Percentiles rank a stretch among this genome's conserved stretches.
Evolutionary conservation across 163 green algal species (phyloP).

Genomic region (Trebouxia gelatinosa): DNA sequence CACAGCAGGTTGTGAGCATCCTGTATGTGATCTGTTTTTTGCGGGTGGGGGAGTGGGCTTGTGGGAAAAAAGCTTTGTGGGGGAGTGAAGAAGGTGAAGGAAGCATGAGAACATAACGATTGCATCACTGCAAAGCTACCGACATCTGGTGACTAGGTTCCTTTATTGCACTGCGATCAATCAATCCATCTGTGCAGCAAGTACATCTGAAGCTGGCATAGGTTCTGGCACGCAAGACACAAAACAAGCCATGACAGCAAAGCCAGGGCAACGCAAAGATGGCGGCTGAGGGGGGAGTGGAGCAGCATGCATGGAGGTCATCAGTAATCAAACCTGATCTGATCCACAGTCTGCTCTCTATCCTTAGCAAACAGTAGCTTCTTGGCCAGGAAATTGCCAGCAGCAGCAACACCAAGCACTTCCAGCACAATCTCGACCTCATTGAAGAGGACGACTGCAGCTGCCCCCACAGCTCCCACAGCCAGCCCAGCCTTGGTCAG

Average conservation of each 20-base stretch:
- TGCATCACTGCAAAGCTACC: no score
- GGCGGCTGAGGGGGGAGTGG: background rate
- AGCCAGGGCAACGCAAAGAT: no score
- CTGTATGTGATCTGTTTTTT: background rate
- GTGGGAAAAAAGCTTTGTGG: background rate
- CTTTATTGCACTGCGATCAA: background rate
- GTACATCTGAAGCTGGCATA: no score
- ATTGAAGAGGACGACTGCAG: constrained; percentile 49
- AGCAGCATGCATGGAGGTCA: no score
- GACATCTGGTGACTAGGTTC: background rate
- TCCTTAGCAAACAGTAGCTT: constrained; percentile 51
- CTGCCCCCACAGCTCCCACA: constrained; percentile 35
- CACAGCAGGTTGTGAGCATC: background rate
- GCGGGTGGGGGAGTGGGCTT: background rate
- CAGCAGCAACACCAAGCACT: constrained; percentile 47
- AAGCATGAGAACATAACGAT: no score
- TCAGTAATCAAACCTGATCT: constrained; percentile 42
- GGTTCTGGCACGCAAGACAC: no score
- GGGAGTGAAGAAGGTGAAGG: background rate
- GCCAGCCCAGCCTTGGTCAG: constrained; percentile 47
- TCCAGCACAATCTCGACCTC: constrained; percentile 54
- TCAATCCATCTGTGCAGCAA: background rate
- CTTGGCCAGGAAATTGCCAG: constrained; percentile 51
- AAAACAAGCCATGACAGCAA: no score
- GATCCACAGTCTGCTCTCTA: constrained; percentile 44